Conservation (phyloP, 768 basidiomycete genomes). For the Phaffia australis region DNA sequence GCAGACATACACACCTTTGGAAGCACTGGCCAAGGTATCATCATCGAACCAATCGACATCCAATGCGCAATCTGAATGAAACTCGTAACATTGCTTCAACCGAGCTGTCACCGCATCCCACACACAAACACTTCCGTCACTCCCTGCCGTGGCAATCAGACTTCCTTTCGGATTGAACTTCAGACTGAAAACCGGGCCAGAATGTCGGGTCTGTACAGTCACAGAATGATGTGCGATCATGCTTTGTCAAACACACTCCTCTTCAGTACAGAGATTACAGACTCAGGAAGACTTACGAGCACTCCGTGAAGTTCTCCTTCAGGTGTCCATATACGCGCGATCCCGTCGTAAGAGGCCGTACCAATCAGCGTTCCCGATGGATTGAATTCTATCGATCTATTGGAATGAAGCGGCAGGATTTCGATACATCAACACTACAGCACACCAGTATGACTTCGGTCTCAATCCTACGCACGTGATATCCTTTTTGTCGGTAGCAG, state of each 20-base stretch:
- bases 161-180: constrained; percentile 63
- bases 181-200: constrained; percentile 47
- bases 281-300: background rate
- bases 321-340: constrained; percentile 35
- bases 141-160: constrained; percentile 63
- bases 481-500: constrained; percentile 25
- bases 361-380: constrained; percentile 31
- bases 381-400: constrained; percentile 25
- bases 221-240: no score
- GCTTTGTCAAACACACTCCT: constrained; percentile 19
- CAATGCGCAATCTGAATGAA: constrained; percentile 23
- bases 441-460: no score
- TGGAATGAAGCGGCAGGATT: background rate
- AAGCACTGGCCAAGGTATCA: constrained; percentile 22
- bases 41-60: constrained; percentile 25
- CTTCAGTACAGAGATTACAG: background rate
- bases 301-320: constrained; percentile 19
- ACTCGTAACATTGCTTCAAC: constrained; percentile 41
- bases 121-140: constrained; percentile 65
- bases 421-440: background rate
- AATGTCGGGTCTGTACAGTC: constrained; percentile 14
- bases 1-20: constrained; percentile 3
- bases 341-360: constrained; percentile 34
- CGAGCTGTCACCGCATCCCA: constrained; percentile 61
- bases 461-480: constrained; percentile 11